Conservation (phyloP, 2,329 filamentous ascomycete species). For the Fusarium chlamydosporum region DNA sequence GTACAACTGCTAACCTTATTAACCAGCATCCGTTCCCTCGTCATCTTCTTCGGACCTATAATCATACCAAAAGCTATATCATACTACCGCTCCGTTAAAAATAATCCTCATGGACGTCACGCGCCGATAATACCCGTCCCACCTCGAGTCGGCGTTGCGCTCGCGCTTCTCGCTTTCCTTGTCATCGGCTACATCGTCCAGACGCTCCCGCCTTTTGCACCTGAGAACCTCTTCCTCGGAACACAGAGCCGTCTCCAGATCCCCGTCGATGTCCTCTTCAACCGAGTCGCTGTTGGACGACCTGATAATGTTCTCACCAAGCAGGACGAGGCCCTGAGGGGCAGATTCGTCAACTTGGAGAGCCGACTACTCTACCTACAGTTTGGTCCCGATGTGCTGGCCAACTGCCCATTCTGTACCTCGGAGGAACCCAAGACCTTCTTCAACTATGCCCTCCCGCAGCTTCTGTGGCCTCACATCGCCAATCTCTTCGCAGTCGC, state of each 20-base stretch:
- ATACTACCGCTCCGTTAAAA: slow-evolving; percentile 71
- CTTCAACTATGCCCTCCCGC: slow-evolving; percentile 84
- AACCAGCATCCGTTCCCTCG: slow-evolving; percentile 66
- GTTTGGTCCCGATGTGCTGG: slow-evolving; percentile 81
- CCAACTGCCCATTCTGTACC: slow-evolving; percentile 85
- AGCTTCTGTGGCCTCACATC: slow-evolving; percentile 82
- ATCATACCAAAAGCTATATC: slow-evolving; percentile 75
- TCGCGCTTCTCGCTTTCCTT: slow-evolving; percentile 71
- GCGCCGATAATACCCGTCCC: slow-evolving; percentile 70
- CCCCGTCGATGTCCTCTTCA: slow-evolving; percentile 86
- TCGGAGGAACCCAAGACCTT: slow-evolving; percentile 78
- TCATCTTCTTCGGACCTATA: slow-evolving; percentile 77
- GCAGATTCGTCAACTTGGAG: slow-evolving; percentile 77
- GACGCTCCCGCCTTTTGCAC: slow-evolving; percentile 76
- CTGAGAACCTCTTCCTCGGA: slow-evolving; percentile 83
- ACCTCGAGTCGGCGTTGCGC: slow-evolving; percentile 65
- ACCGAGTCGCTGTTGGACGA: slow-evolving; percentile 74
- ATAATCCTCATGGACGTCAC: slow-evolving; percentile 60
- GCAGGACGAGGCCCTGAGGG: slow-evolving; percentile 74
- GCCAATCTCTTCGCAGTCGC: slow-evolving; percentile 81
- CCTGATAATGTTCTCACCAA: slow-evolving; percentile 63
- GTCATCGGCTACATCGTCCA: slow-evolving; percentile 65
- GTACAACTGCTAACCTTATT: slow-evolving; percentile 24
- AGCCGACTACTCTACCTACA: slow-evolving; percentile 85
- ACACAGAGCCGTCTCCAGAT: slow-evolving; percentile 89